These are phyloP conservation scores for Pseudocercospora musae DNA, from an alignment of 2,329 filamentous ascomycete genomes.

Conservation along the genomic window DNA sequence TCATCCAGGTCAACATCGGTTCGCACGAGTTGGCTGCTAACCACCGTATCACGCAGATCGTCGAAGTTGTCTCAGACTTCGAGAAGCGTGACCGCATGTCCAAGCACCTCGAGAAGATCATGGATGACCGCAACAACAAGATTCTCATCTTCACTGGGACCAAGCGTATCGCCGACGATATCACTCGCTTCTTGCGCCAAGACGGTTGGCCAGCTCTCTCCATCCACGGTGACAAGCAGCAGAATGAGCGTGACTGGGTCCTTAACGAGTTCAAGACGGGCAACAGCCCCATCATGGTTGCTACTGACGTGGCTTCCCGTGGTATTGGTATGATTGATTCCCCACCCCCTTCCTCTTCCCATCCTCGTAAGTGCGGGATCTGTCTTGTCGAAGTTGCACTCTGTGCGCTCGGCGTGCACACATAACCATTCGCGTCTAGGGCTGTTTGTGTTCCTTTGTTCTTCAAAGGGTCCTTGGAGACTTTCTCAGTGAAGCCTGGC, in stretches of 20 bases:
- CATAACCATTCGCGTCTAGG: constrained; percentile 81
- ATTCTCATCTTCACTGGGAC: constrained; percentile 84
- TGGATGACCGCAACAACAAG: constrained; percentile 96
- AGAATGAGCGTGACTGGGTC: constrained; percentile 99
- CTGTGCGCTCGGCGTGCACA: constrained; percentile 81
- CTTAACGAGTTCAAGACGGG: constrained; percentile 99
- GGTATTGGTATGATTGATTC: constrained; percentile 94
- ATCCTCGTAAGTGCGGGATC: constrained; percentile 55
- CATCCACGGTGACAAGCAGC: constrained; percentile 98
- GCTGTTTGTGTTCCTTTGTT: constrained; percentile 80
- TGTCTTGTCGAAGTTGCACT: constrained; percentile 72
- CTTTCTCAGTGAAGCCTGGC: constrained; percentile 37
- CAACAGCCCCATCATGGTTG: constrained; percentile 99
- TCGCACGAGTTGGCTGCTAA: constrained; percentile 95
- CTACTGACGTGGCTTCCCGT: constrained; percentile 96
- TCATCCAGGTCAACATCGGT: constrained; percentile 98
- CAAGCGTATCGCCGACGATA: constrained; percentile 94
- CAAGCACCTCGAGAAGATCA: constrained; percentile 95
- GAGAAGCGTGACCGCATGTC: constrained; percentile 98
- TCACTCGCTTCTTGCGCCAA: constrained; percentile 93
- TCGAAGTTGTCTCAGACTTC: constrained; percentile 92
- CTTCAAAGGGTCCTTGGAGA: constrained; percentile 86
- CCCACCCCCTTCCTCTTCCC: constrained; percentile 35
- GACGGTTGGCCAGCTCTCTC: constrained; percentile 97
- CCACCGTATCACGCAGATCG: constrained; percentile 95